These are phyloP conservation scores for Lipomyces yamadae DNA, from an alignment of 805 yeast species.

Conservation along the genomic window DNA sequence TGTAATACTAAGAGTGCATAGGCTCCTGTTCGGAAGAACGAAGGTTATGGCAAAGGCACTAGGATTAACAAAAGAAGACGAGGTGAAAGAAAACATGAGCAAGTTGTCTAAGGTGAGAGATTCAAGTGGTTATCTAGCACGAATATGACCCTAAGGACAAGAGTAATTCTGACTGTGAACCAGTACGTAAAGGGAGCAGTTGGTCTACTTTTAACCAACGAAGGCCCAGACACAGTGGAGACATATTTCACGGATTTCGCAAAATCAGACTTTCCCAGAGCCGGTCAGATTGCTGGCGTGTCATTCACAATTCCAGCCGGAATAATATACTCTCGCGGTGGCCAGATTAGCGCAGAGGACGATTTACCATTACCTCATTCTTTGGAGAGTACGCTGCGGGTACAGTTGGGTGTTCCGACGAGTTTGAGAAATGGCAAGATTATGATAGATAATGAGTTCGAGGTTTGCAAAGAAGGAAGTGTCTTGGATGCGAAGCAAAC, in stretches of 20 bases:
- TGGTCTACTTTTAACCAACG: conserved; percentile 89
- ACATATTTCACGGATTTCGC: conserved; percentile 82
- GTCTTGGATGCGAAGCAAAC: conserved; percentile 88
- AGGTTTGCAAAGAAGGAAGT: conserved; percentile 81
- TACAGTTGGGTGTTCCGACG: conserved; percentile 85
- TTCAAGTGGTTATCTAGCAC: conserved; percentile 30
- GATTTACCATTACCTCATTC: conserved; percentile 98
- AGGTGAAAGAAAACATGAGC: conserved; percentile 82
- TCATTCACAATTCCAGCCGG: conserved; percentile 89
- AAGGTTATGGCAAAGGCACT: conserved; percentile 91
- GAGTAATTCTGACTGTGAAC: background rate
- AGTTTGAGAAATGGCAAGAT: conserved; percentile 89
- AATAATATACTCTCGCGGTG: conserved; percentile 91
- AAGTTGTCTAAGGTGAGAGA: conserved; percentile 62
- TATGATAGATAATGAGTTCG: conserved; percentile 71
- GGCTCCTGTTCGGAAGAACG: conserved; percentile 87
- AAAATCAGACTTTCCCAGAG: conserved; percentile 84
- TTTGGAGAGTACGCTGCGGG: conserved; percentile 86
- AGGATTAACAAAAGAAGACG: conserved; percentile 86
- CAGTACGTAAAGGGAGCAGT: conserved; percentile 62
- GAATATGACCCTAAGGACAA: background rate
- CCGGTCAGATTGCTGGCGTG: conserved; percentile 82
- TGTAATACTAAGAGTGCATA: conserved; percentile 1
- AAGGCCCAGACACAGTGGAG: conserved; percentile 82
- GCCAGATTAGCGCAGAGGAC: conserved; percentile 84